These are phyloP conservation scores for Amphibolis antarctica DNA, from an alignment of 106 monocot species.

Conservation along the genomic window DNA sequence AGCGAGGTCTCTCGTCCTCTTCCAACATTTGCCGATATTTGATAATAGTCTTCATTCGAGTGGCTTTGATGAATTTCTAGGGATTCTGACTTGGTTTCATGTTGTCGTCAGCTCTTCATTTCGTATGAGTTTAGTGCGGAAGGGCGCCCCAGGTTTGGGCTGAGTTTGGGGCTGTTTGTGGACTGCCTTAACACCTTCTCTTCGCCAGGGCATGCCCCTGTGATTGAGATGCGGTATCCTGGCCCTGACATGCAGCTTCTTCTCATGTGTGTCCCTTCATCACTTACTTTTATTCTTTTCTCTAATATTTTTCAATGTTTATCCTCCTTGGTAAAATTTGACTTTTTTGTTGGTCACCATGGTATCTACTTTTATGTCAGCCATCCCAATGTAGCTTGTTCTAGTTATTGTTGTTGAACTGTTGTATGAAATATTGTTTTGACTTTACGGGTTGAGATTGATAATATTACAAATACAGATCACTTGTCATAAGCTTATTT, in stretches of 20 bases:
- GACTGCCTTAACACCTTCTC: conserved; percentile 90
- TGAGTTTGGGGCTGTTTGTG: conserved; percentile 75
- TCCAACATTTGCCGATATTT: not conserved
- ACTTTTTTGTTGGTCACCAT: too few species aligned
- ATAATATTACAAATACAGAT: too few species aligned
- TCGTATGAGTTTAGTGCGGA: conserved; percentile 66
- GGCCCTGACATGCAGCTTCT: conserved; percentile 96
- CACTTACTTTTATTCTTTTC: not conserved
- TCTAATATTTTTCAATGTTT: too few species aligned
- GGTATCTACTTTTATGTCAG: too few species aligned
- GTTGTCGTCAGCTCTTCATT: conserved; percentile 75
- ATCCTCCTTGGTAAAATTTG: too few species aligned
- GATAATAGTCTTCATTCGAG: too few species aligned
- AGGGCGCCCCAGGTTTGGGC: conserved; percentile 85
- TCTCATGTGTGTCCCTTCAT: conserved; percentile 43
- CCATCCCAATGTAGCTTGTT: too few species aligned
- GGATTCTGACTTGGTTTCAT: not conserved
- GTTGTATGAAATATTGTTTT: too few species aligned
- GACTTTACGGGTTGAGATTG: too few species aligned
- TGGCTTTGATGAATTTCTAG: not conserved
- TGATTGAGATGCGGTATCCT: conserved; percentile 87
- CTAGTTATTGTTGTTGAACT: too few species aligned
- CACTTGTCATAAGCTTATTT: too few species aligned
- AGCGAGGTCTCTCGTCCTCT: conserved; percentile 57
- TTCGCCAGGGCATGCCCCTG: conserved; percentile 37